Percentiles rank a stretch among this genome's conserved stretches.
phyloP scores from a whole-genome alignment of 495 filamentous ascomycete species.

The Clavariopsis aquatica region DNA sequence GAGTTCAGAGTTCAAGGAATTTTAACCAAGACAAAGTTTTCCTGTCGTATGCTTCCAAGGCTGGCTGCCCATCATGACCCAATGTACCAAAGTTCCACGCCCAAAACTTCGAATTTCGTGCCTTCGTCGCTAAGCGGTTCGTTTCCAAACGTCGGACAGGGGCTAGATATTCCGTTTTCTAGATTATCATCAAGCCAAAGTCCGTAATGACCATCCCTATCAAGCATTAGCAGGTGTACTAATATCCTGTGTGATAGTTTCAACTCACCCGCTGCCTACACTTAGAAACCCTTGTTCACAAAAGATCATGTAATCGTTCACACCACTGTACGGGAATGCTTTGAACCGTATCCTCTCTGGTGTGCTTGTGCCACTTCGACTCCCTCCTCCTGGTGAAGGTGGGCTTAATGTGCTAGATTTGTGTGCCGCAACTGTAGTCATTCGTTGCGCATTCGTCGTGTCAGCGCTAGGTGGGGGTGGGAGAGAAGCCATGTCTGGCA shows the following conservation, averaged over 20 bases:
- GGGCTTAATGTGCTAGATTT: slow-evolving; percentile 38
- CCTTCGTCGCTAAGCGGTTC: slow-evolving; percentile 94
- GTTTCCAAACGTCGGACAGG: slow-evolving; percentile 90
- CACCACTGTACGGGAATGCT: slow-evolving; percentile 91
- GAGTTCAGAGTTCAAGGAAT: no score
- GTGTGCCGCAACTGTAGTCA: slow-evolving; percentile 61
- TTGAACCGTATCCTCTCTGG: slow-evolving; percentile 84
- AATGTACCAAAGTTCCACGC: slow-evolving; percentile 91
- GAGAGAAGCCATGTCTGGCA: slow-evolving; percentile 54
- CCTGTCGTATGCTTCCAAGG: background rate
- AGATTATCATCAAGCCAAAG: slow-evolving; percentile 91
- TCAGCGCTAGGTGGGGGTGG: slow-evolving; percentile 77
- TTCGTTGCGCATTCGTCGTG: slow-evolving; percentile 68
- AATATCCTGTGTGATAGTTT: slow-evolving; percentile 1
- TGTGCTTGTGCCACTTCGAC: slow-evolving; percentile 43
- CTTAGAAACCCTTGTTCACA: slow-evolving; percentile 85
- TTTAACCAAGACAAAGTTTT: no score
- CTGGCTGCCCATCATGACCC: slow-evolving; percentile 45
- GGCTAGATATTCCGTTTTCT: slow-evolving; percentile 77
- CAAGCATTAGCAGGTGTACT: background rate
- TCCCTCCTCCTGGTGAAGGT: slow-evolving; percentile 41
- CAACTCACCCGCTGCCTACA: slow-evolving; percentile 73
- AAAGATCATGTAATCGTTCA: slow-evolving; percentile 95
- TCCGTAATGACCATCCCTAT: slow-evolving; percentile 82
- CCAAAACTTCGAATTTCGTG: slow-evolving; percentile 86